phyloP scores from a whole-genome alignment of 768 basidiomycete genomes.

The Calocera cornea region DNA sequence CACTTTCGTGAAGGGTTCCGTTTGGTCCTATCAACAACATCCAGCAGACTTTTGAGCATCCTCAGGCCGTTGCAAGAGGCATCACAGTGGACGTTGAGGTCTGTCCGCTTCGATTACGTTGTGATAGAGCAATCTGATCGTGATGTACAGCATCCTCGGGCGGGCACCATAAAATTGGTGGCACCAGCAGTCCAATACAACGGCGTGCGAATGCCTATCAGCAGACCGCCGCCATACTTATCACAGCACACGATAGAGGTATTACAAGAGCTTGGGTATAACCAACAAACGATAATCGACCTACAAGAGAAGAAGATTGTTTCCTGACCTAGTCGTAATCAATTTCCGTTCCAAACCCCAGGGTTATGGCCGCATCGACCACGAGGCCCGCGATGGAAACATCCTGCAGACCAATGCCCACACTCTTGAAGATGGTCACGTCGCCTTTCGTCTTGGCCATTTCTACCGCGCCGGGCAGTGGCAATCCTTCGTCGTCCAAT shows the following conservation, averaged over 20 bases:
- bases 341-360: slow-evolving; percentile 40
- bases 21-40: slow-evolving; percentile 91
- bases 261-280: slow-evolving; percentile 34
- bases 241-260: slow-evolving; percentile 76
- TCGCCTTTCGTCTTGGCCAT: slow-evolving; percentile 25
- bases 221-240: slow-evolving; percentile 70
- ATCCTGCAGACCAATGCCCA: slow-evolving; percentile 79
- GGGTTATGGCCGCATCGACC: slow-evolving; percentile 43
- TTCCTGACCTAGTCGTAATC: slow-evolving; percentile 31
- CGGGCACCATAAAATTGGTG: slow-evolving; percentile 64
- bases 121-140: neutral
- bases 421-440: slow-evolving; percentile 76
- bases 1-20: slow-evolving; percentile 40
- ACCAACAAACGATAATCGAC: slow-evolving; percentile 28
- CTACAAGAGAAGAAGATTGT: slow-evolving; percentile 34
- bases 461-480: slow-evolving; percentile 3
- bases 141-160: slow-evolving; percentile 44
- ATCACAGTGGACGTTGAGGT: slow-evolving; percentile 70
- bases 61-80: slow-evolving; percentile 63
- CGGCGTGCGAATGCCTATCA: slow-evolving; percentile 60
- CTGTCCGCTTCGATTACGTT: slow-evolving; percentile 10
- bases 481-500: slow-evolving; percentile 19
- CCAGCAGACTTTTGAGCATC: slow-evolving; percentile 76
- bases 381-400: slow-evolving; percentile 65
- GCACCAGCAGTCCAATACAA: slow-evolving; percentile 73